Percentiles rank a stretch among this genome's conserved stretches.
phyloP scores from a whole-genome alignment of 768 basidiomycete species.

The Daedaleopsis sinensis region DNA sequence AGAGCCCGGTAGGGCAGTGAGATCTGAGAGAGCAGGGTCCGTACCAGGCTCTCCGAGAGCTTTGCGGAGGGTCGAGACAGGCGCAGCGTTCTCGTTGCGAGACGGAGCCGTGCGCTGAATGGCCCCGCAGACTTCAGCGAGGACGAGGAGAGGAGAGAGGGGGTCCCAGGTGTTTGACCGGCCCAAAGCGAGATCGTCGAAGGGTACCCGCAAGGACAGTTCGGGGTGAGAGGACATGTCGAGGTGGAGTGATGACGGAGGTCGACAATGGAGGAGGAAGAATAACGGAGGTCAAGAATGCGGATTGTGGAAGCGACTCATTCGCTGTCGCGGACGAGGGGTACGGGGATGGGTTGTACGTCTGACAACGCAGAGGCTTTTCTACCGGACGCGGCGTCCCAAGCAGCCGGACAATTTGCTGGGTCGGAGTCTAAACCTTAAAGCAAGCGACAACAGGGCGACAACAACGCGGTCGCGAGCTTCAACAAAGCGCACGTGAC shows the following conservation, averaged over 20 bases:
- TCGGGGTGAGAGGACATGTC: not conserved
- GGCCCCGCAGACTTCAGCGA: no score
- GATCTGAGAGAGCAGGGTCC: no score
- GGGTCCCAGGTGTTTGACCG: no score
- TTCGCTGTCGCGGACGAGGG: not conserved
- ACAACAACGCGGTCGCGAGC: no score
- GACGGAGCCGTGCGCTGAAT: no score
- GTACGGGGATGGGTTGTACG: not conserved
- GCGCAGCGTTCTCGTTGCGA: no score
- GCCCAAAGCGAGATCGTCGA: no score
- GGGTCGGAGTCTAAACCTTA: not conserved
- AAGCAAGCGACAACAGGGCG: not conserved
- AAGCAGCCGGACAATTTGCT: not conserved
- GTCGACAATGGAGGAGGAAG: not conserved
- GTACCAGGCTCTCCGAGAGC: no score
- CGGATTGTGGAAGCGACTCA: not conserved
- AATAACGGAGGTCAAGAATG: not conserved
- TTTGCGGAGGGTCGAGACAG: no score
- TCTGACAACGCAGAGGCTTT: not conserved
- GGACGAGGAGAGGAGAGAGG: no score
- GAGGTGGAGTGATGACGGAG: not conserved
- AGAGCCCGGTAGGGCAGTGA: no score
- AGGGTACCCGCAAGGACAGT: not conserved
- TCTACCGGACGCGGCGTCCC: no score
- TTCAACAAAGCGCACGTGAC: not conserved